Evolutionary conservation across 2,329 filamentous ascomycete species (phyloP).

Genomic region (Colletotrichum zoysiae): DNA sequence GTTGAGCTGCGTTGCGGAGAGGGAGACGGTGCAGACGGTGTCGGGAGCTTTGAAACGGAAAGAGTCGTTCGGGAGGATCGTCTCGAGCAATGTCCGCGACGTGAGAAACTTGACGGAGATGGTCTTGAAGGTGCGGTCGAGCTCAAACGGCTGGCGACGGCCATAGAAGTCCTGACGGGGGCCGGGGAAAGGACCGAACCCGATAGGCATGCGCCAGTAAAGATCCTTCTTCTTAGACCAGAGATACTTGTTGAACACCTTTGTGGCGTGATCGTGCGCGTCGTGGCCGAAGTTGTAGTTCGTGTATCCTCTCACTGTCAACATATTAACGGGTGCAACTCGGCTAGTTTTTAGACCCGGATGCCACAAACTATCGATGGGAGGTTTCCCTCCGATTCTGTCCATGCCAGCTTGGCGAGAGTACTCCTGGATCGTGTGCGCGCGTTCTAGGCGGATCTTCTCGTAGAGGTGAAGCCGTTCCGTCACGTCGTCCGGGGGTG

Average conservation of each 20-base stretch:
- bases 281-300: slow-evolving; percentile 70
- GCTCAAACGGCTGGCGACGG: slow-evolving; percentile 29
- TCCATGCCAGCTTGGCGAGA: slow-evolving; percentile 67
- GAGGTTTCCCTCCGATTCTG: slow-evolving; percentile 21
- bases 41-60: slow-evolving; percentile 58
- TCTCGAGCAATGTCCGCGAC: slow-evolving; percentile 61
- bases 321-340: background rate
- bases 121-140: slow-evolving; percentile 56
- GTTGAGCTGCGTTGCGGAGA: slow-evolving; percentile 57
- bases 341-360: background rate
- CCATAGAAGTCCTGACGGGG: slow-evolving; percentile 43
- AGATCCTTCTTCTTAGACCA: slow-evolving; percentile 53
- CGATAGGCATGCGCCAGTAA: slow-evolving; percentile 59
- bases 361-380: slow-evolving; percentile 21
- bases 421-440: slow-evolving; percentile 68
- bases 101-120: slow-evolving; percentile 64
- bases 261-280: slow-evolving; percentile 66
- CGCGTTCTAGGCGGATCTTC: slow-evolving; percentile 68
- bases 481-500: slow-evolving; percentile 59
- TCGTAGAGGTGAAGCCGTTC: slow-evolving; percentile 71
- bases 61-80: slow-evolving; percentile 57
- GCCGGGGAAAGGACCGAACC: slow-evolving; percentile 61
- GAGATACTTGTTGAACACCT: slow-evolving; percentile 63
- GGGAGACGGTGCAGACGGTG: slow-evolving; percentile 59
- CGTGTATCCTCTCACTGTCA: slow-evolving; percentile 55